A percentile compares a stretch with the other conserved stretches of the same genome.
Evolutionary conservation across 345 rosid species (phyloP).

Genomic region (Sonneratia alba): DNA sequence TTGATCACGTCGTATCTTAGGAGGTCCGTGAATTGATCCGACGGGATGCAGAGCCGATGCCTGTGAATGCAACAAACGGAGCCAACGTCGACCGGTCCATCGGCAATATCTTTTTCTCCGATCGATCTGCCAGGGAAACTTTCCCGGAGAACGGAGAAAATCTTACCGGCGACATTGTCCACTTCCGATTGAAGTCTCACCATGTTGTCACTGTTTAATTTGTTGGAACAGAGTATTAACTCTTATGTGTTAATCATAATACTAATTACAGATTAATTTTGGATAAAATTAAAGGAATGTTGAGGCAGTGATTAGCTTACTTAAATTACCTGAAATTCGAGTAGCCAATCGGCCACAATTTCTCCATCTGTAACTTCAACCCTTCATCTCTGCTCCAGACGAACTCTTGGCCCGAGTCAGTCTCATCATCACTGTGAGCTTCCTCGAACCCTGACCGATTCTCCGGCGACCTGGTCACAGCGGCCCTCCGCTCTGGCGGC

Average conservation of each 20-base stretch:
- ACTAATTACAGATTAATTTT: background rate
- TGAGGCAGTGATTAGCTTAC: background rate
- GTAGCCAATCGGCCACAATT: conserved; percentile 47
- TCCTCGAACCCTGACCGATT: conserved; percentile 47
- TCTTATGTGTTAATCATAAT: background rate
- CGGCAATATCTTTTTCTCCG: conserved; percentile 1
- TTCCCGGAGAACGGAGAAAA: conserved; percentile 16
- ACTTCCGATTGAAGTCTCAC: conserved; percentile 27
- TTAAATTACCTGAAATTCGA: conserved; percentile 51
- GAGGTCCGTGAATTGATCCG: conserved; percentile 16
- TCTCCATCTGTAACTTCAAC: conserved; percentile 38
- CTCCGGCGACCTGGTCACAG: conserved; percentile 34
- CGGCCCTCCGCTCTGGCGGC: conserved; percentile 29
- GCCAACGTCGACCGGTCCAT: conserved; percentile 19
- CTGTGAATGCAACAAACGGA: conserved; percentile 39
- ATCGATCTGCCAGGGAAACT: conserved; percentile 9
- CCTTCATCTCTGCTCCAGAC: conserved; percentile 46
- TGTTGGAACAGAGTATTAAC: background rate
- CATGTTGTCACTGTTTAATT: conserved; percentile 52
- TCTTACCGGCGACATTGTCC: conserved; percentile 46
- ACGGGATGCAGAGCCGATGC: conserved; percentile 22
- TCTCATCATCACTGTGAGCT: conserved; percentile 40
- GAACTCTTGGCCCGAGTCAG: conserved; percentile 44
- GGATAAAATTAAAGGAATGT: background rate
- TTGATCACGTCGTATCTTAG: conserved; percentile 60